A percentile compares a stretch with the other conserved stretches of the same genome.
Conservation (phyloP, 345 rosid species). For the Passiflora organensis region DNA sequence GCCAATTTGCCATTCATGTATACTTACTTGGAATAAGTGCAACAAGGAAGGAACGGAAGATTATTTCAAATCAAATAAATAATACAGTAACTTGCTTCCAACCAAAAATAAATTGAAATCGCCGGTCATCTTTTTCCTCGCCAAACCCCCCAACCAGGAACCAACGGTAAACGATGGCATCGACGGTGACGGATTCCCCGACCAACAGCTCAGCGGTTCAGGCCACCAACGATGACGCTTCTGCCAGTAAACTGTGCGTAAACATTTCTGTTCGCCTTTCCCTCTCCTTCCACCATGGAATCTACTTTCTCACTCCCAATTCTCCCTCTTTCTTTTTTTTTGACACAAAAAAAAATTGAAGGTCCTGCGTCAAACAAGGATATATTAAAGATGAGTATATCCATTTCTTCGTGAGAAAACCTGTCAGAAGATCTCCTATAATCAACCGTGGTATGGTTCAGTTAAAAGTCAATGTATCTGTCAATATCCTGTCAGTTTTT, state of each 20-base stretch:
- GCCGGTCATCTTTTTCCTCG: no score
- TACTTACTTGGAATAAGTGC: no score
- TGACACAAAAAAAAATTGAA: no score
- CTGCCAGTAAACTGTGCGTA: conserved; percentile 81
- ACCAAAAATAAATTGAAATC: no score
- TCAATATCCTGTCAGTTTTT: background rate
- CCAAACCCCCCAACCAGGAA: no score
- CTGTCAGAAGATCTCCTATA: conserved; percentile 88
- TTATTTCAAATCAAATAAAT: no score
- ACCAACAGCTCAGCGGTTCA: conserved; percentile 88
- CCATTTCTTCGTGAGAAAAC: conserved; percentile 75
- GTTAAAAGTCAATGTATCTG: no score
- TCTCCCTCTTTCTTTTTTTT: background rate
- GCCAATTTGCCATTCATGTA: no score
- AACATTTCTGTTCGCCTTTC: background rate
- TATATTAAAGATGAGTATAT: conserved; percentile 89
- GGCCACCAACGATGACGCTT: conserved; percentile 95
- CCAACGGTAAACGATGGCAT: conserved; percentile 28
- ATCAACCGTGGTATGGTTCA: conserved; percentile 69
- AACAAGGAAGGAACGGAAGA: no score
- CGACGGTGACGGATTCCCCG: conserved; percentile 40
- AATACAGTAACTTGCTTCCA: no score
- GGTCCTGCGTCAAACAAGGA: conserved; percentile 86
- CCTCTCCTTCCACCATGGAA: no score
- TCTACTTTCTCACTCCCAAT: background rate